Percentiles rank a stretch among this genome's conserved stretches.
Conservation (phyloP, 768 basidiomycete genomes). For the Trametes villosa region DNA sequence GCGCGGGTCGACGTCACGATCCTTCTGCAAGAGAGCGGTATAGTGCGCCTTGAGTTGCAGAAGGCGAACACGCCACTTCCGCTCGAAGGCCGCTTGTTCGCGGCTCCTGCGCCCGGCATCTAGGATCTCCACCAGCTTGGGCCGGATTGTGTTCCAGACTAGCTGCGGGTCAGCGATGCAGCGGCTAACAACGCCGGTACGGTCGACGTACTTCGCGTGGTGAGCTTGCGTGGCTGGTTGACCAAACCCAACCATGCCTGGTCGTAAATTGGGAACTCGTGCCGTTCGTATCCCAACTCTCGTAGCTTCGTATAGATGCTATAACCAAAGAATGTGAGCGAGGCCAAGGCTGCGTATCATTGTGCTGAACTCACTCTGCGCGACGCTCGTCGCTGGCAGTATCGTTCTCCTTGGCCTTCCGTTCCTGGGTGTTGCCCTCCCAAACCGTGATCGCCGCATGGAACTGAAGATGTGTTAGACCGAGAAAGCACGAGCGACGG, state of each 20-base stretch:
- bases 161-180: too few relatives aligned
- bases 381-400: too few relatives aligned
- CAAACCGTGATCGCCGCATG: not conserved
- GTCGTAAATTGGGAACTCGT: not conserved
- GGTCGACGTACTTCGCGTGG: conserved; percentile 1
- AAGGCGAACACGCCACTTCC: not conserved
- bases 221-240: not conserved
- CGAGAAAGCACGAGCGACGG: too few relatives aligned
- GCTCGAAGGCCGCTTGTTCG: not conserved
- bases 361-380: too few relatives aligned
- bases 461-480: not conserved
- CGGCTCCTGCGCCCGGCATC: not conserved
- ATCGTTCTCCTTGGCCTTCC: not conserved
- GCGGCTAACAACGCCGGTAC: not conserved
- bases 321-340: not conserved
- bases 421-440: not conserved
- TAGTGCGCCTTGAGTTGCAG: not conserved
- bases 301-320: conserved; percentile 12
- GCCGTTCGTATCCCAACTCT: conserved; percentile 3
- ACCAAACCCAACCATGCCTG: not conserved
- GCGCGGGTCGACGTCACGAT: not conserved
- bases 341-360: too few relatives aligned
- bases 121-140: not conserved
- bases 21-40: not conserved
- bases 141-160: conserved; percentile 11